phyloP scores from a whole-genome alignment of 352 stramenopile species.

The Globisporangium nunn region DNA sequence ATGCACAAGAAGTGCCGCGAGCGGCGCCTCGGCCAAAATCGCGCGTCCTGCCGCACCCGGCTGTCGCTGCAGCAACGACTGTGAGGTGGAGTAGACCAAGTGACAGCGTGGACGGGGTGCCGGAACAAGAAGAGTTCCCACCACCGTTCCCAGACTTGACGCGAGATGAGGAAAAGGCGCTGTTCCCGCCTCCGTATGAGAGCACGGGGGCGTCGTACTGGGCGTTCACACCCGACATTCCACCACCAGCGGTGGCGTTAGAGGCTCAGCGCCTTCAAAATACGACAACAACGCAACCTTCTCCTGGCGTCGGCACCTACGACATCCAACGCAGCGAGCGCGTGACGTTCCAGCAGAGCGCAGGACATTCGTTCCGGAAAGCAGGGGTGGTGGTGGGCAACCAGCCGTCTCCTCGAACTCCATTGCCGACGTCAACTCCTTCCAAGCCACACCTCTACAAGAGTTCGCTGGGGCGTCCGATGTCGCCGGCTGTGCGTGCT shows the following conservation, averaged over 20 bases:
- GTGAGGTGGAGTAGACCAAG: neutral
- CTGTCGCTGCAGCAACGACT: conserved; percentile 5
- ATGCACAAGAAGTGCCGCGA: neutral
- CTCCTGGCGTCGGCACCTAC: conserved; percentile 40
- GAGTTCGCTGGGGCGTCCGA: conserved; percentile 16
- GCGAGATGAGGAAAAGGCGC: conserved; percentile 7
- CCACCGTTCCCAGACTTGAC: conserved; percentile 32
- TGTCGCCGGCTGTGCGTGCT: neutral
- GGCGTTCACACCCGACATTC: conserved; percentile 15
- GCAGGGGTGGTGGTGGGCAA: neutral
- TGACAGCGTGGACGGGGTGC: neutral
- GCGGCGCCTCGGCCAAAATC: too few relatives aligned
- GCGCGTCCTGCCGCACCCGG: neutral
- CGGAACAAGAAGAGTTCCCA: conserved; percentile 14
- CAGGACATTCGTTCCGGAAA: conserved; percentile 32
- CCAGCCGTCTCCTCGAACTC: neutral
- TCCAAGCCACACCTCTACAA: conserved; percentile 18
- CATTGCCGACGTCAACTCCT: neutral
- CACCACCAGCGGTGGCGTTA: neutral
- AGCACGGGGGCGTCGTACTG: conserved; percentile 20
- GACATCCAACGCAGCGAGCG: conserved; percentile 36
- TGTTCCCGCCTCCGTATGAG: conserved; percentile 31
- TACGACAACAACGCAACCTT: conserved; percentile 1
- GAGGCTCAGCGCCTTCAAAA: neutral
- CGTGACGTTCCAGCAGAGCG: conserved; percentile 31